Evolutionary conservation across 2,329 filamentous ascomycete species (phyloP).

Genomic region (Pyrenophora graminea): DNA sequence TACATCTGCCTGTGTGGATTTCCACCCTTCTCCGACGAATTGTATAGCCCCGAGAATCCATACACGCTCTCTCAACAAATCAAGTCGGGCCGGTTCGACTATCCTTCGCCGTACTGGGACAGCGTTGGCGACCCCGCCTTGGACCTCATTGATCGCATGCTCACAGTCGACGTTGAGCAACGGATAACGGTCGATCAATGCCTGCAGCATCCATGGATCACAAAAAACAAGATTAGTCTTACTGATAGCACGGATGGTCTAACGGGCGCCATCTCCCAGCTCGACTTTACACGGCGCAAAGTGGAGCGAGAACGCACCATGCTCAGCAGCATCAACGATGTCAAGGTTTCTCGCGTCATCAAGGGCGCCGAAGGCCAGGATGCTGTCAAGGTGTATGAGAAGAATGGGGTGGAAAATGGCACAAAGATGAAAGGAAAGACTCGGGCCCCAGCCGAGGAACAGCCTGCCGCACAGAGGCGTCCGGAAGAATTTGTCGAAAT

Average conservation of each 20-base stretch:
- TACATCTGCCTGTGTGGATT: conserved; percentile 98
- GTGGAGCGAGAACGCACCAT: conserved; percentile 81
- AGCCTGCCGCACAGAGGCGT: conserved; percentile 68
- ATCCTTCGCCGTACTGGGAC: conserved; percentile 96
- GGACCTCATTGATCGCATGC: conserved; percentile 92
- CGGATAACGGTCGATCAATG: conserved; percentile 90
- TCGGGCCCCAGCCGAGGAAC: conserved; percentile 57
- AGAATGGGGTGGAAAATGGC: conserved; percentile 37
- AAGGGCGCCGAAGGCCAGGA: conserved; percentile 58
- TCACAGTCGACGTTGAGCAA: conserved; percentile 81
- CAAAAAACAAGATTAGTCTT: conserved; percentile 58
- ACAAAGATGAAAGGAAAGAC: conserved; percentile 20
- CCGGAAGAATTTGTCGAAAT: conserved; percentile 79
- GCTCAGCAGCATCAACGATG: conserved; percentile 78
- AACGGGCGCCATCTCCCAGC: conserved; percentile 78
- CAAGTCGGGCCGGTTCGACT: conserved; percentile 85
- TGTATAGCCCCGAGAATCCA: conserved; percentile 78
- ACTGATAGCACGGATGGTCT: conserved; percentile 91
- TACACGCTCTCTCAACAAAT: conserved; percentile 89
- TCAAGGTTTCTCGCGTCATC: conserved; percentile 65
- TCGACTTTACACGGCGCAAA: conserved; percentile 85
- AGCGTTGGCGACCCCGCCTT: conserved; percentile 83
- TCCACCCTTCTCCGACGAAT: conserved; percentile 94
- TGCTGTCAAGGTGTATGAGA: conserved; percentile 47
- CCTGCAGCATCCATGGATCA: conserved; percentile 88